phyloP scores from a whole-genome alignment of 768 basidiomycete species.

The Lactarius deliciosus region DNA sequence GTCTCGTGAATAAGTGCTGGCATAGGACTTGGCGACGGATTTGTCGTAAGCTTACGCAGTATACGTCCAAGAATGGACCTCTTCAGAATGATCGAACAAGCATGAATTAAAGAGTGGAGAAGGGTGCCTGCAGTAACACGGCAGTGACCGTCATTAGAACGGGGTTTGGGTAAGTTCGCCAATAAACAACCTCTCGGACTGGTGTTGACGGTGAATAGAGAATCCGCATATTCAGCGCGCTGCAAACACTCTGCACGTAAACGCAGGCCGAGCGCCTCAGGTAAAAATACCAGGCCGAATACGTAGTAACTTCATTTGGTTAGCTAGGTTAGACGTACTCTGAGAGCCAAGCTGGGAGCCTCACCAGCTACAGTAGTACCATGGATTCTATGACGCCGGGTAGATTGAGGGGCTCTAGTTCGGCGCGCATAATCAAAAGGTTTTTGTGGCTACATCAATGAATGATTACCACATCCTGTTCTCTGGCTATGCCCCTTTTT shows the following conservation, averaged over 20 bases:
- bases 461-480: conserved; percentile 52
- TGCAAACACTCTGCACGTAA: background rate
- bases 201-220: background rate
- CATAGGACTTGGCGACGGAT: background rate
- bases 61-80: background rate
- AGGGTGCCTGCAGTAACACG: background rate
- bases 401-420: conserved; percentile 30
- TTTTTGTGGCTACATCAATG: conserved; percentile 43
- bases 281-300: background rate
- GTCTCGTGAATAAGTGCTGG: no score
- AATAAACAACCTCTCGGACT: background rate
- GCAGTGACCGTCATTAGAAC: background rate
- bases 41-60: background rate
- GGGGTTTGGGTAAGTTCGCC: background rate
- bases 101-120: background rate
- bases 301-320: background rate
- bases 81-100: background rate
- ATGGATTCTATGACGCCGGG: conserved; percentile 31
- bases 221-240: background rate
- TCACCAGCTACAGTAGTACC: background rate
- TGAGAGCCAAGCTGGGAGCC: background rate
- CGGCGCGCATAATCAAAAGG: background rate
- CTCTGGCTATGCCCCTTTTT: conserved; percentile 51
- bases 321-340: background rate
- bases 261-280: background rate